Percentiles rank a stretch among this genome's conserved stretches.
These are phyloP conservation scores for Ustilago sp. DNA, from an alignment of 1,284 basidiomycete genomes.

Conservation along the genomic window DNA sequence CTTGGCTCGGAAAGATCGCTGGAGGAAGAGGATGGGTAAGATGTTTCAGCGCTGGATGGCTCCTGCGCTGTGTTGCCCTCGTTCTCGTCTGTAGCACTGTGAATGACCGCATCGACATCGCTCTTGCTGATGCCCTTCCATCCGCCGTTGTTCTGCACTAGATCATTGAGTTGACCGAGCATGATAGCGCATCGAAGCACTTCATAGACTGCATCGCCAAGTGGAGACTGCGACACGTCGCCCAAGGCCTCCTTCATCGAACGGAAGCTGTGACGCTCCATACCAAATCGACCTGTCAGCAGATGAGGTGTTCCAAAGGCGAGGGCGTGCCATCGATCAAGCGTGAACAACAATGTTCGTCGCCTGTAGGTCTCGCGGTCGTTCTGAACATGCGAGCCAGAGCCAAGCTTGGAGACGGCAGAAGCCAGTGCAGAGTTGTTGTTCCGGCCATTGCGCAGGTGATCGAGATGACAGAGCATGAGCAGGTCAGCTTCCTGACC, in stretches of 20 bases:
- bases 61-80: constrained; percentile 17
- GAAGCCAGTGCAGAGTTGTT: constrained; percentile 54
- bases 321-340: constrained; percentile 56
- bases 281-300: constrained; percentile 41
- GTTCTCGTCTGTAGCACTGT: constrained; percentile 35
- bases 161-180: constrained; percentile 48
- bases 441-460: constrained; percentile 45
- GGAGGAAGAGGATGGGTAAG: constrained; percentile 3
- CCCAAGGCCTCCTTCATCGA: constrained; percentile 45
- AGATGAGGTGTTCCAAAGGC: constrained; percentile 48
- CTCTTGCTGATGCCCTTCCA: constrained; percentile 47
- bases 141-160: constrained; percentile 42
- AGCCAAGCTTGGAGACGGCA: constrained; percentile 53
- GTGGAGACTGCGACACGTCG: constrained; percentile 29
- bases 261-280: constrained; percentile 41
- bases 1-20: neutral
- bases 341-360: constrained; percentile 44
- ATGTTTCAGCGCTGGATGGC: neutral
- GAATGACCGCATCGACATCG: constrained; percentile 50
- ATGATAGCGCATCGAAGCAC: constrained; percentile 48
- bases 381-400: constrained; percentile 22
- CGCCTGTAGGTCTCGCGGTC: constrained; percentile 41
- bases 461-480: constrained; percentile 56
- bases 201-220: constrained; percentile 39
- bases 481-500: constrained; percentile 52